Base-by-base conservation (phyloP, 2,329 filamentous ascomycete genomes). In the Colletotrichum sp. region DNA sequence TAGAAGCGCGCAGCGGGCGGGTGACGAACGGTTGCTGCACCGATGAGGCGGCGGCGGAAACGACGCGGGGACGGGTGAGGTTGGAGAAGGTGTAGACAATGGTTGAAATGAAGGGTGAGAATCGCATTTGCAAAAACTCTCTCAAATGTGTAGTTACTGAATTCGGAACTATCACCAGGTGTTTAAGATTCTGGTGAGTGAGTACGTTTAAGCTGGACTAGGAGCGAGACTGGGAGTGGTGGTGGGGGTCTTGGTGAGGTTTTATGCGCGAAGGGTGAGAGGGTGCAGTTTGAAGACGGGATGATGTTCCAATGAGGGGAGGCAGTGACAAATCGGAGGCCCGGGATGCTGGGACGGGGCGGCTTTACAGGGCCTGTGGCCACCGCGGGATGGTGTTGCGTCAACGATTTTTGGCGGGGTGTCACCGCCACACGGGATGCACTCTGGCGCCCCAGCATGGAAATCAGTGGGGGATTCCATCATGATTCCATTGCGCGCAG, bases 1-100 rank as follows among this genome's bases (percentile, higher is more conserved):
- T 95, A 80, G 94, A 93, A 82, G 86, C 87, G 74, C 82, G 84
- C 67, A 83, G 79, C 21, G 76, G 78, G 83, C 55, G 72, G 12
- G 61, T 43, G 38, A 28, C 68, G 69, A 78, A 77, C 67, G 78
- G 81, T 76, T 78, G 82, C 30, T 79, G 78, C 52, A 78, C 67
- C 55, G 21, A 18, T 60, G 65, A 38, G 26, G 38, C 24, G n/a
- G 77, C 79, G 75, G 82, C 72, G 82, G 79, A 76, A 6, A 21
- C n/a, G 43, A 82, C 79, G 79, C 82, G 82, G 70, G 81, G 79
- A 71, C 85, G 85, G 63, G 85, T 85, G 79, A 88, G 82, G 79
- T 83, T 86, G 76, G 88, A 88, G 76, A 91, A 81, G 6, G 86
- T 85, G 80, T 86, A 88, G 78, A 89, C 79, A 75, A 92, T 80